Percentiles rank a stretch among this genome's conserved stretches.
Conservation (phyloP, 768 basidiomycete species). For the Calvatia gigantea region DNA sequence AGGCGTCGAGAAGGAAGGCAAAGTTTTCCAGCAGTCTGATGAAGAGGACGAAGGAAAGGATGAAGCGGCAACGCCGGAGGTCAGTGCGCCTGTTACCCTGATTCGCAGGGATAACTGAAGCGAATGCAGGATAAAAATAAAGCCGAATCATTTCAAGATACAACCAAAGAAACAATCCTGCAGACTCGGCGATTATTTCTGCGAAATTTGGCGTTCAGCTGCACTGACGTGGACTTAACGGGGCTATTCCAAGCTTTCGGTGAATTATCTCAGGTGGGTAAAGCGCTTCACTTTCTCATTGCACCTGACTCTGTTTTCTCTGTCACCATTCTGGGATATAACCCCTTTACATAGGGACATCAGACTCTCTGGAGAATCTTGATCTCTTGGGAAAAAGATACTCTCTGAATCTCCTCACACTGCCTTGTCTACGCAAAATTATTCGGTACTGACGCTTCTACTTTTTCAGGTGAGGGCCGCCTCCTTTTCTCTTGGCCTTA, state of each 20-base stretch:
- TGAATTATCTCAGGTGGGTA: slow-evolving; percentile 68
- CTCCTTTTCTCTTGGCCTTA: slow-evolving; percentile 3
- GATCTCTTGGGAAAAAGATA: slow-evolving; percentile 48
- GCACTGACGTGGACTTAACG: slow-evolving; percentile 66
- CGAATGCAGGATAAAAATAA: slow-evolving; percentile 8
- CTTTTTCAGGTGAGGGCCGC: slow-evolving; percentile 37
- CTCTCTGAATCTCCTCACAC: slow-evolving; percentile 31
- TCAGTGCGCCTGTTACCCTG: slow-evolving; percentile 5
- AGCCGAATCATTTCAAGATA: slow-evolving; percentile 28
- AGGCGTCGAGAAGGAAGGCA: slow-evolving; percentile 38
- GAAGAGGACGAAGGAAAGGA: slow-evolving; percentile 38
- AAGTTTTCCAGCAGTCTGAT: slow-evolving; percentile 60
- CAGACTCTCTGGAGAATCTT: slow-evolving; percentile 42
- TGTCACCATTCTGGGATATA: slow-evolving; percentile 30
- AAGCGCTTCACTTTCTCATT: neutral
- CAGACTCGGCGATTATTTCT: slow-evolving; percentile 82
- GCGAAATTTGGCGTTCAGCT: slow-evolving; percentile 91
- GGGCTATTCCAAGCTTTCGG: slow-evolving; percentile 69
- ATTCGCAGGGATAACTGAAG: neutral
- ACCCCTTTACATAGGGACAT: slow-evolving; percentile 53
- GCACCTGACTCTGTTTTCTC: slow-evolving; percentile 12
- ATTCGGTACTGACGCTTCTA: slow-evolving; percentile 17
- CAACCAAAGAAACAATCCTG: slow-evolving; percentile 52
- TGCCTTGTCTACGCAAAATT: neutral
- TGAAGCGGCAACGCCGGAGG: slow-evolving; percentile 6